These are phyloP conservation scores for Dendrobium officinale DNA, from an alignment of 106 monocot genomes.

Conservation along the genomic window DNA sequence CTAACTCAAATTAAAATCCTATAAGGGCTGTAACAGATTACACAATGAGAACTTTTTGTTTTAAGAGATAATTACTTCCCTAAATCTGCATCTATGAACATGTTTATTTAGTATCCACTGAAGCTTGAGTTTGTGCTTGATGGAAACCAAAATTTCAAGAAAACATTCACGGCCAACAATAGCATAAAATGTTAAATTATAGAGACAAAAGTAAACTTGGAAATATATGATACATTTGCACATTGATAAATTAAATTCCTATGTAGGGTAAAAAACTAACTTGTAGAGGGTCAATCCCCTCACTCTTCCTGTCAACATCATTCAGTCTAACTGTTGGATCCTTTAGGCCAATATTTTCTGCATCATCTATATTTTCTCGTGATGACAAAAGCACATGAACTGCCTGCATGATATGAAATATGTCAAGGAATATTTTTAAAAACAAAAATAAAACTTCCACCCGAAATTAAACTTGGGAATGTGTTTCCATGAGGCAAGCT, in stretches of 20 bases:
- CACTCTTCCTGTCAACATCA: background rate
- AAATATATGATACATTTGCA: too few relatives aligned
- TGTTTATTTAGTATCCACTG: too few relatives aligned
- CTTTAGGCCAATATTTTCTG: background rate
- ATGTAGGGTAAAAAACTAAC: background rate
- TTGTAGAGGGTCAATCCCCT: constrained; percentile 1
- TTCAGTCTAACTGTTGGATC: background rate
- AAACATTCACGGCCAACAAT: too few relatives aligned
- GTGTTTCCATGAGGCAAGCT: background rate
- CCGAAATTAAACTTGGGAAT: background rate
- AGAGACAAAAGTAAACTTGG: too few relatives aligned
- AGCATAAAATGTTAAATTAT: too few relatives aligned
- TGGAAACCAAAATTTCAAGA: too few relatives aligned
- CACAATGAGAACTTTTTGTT: too few relatives aligned
- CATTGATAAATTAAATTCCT: background rate
- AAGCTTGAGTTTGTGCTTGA: too few relatives aligned
- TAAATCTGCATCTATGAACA: too few relatives aligned
- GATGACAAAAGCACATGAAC: background rate
- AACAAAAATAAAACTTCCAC: background rate
- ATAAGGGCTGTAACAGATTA: too few relatives aligned
- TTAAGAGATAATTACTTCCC: too few relatives aligned
- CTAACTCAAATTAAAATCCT: too few relatives aligned
- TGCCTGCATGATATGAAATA: background rate
- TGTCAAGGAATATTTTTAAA: background rate
- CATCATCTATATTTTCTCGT: background rate